Base-by-base conservation (phyloP, 164 flowering plant genomes). In the Kalanchoe fedtschenkoi region DNA sequence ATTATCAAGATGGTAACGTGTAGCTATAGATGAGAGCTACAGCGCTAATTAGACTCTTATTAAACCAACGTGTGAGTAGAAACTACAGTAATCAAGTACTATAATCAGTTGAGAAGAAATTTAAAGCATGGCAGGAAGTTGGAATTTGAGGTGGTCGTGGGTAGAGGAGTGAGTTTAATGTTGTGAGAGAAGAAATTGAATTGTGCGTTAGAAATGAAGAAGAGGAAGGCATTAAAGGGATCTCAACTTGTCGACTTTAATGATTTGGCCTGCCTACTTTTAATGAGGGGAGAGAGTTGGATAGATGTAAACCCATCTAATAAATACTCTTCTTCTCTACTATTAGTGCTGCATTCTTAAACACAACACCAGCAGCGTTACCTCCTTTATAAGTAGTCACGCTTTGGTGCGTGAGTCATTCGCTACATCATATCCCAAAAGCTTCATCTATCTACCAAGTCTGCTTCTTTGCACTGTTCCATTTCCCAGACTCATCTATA, bases 171-270 rank as follows among this genome's bases (percentile, higher is more conserved):
- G 65, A 62, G 58, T 63, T 71, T 69, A 70, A 61, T 62, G 74
- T 64, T 35, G 65, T 47, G 68, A 28, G 65, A 68, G 68, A 62
- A 46, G 70, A 74, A 75, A 72, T 76, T 72, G 42, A 55, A 34
- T n/a, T 66, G 77, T 7, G 54, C 11, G 56, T 30, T 30, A 56
- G 33, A 56, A 56, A 56, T 56, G 35, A 29, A 43, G 51, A 9
- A 37, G 6, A 37, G 6, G 39, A 37, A 51, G 54, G 60, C 85
- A 83, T 81, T 81, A 62, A 83, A 80, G 75, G 65, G 78, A 62
- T 55, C 69, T 74, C 81, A 69, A 83, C 83, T 81, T 72, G 83
- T 71, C 78, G 53, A 54, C 74, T 76, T 83, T 56, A 81, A 79
- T 81, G 85, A 81, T 60, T 65, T 63, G 70, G 75, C 76, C 80